Conservation (phyloP, 139 green algal species). For the Micractinium conductrix region DNA sequence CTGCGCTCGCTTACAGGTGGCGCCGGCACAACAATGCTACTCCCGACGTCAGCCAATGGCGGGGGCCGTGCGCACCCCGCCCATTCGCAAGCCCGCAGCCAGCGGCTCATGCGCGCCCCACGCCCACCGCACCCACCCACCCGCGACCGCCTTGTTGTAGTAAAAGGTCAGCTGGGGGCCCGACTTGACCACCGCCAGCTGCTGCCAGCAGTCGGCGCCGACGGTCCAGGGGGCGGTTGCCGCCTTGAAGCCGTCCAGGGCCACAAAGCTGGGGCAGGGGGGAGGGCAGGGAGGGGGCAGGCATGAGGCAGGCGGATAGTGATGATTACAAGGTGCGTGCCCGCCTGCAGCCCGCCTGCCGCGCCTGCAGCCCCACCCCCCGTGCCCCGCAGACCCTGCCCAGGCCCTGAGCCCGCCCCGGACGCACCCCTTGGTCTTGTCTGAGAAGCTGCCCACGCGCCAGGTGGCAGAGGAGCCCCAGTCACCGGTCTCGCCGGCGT, state of each 20-base stretch:
- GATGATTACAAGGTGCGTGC: too few species aligned
- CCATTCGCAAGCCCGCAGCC: too few species aligned
- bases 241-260: not conserved
- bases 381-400: too few species aligned
- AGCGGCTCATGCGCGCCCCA: too few species aligned
- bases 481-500: not conserved
- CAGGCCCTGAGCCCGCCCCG: too few species aligned
- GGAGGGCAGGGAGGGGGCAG: not conserved
- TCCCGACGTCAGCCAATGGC: too few species aligned
- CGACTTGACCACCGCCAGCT: constrained; percentile 21
- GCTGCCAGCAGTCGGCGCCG: constrained; percentile 13
- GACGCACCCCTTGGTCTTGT: constrained; percentile 10
- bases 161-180: constrained; percentile 3
- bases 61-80: too few species aligned
- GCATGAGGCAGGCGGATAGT: not conserved
- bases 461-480: not conserved
- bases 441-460: not conserved
- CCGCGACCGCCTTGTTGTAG: not conserved
- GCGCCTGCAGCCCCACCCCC: too few species aligned
- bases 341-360: too few species aligned
- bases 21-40: too few species aligned
- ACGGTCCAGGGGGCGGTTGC: not conserved
- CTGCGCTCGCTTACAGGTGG: too few species aligned
- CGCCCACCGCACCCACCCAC: too few species aligned
- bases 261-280: not conserved